Percentiles rank a stretch among this genome's conserved stretches.
Conservation (phyloP, 139 green algal genomes). For the Edaphochlamys debaryana region DNA sequence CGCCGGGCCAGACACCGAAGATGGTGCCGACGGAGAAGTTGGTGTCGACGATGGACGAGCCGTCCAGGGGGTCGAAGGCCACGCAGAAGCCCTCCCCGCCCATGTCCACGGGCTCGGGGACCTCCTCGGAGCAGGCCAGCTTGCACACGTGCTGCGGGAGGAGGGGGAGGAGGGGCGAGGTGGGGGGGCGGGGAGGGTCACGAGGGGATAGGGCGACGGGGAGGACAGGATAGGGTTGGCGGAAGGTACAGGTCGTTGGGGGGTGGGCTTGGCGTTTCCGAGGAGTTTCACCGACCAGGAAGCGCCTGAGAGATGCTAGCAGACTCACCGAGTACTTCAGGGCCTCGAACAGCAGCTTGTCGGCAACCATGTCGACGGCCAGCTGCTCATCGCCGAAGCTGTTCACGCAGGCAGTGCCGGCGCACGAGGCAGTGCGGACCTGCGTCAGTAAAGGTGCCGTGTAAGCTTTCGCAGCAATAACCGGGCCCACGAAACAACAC, state of each 20-base stretch:
- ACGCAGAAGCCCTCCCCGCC: slow-evolving; percentile 87
- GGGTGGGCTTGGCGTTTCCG: no score
- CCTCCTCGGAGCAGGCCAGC: slow-evolving; percentile 94
- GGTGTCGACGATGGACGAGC: slow-evolving; percentile 95
- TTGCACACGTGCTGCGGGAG: slow-evolving; percentile 77
- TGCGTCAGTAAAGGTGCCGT: slow-evolving; percentile 50
- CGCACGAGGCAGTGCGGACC: slow-evolving; percentile 91
- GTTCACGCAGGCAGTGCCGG: slow-evolving; percentile 91
- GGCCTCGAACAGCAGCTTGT: slow-evolving; percentile 96
- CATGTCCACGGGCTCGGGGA: slow-evolving; percentile 91
- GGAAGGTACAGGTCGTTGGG: background rate
- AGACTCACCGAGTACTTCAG: slow-evolving; percentile 84
- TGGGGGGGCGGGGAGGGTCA: background rate
- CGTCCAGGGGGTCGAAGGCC: slow-evolving; percentile 95
- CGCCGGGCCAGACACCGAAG: slow-evolving; percentile 93
- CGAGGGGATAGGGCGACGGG: no score
- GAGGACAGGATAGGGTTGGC: background rate
- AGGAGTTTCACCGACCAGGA: no score
- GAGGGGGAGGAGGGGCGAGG: background rate
- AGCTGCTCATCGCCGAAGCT: slow-evolving; percentile 97
- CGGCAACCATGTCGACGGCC: slow-evolving; percentile 91
- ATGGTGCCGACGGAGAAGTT: slow-evolving; percentile 97
- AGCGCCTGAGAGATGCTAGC: no score
- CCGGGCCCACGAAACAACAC: background rate
- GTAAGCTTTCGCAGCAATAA: background rate